Base-by-base conservation (phyloP, 306 rosid genomes). In the Echinosophora koreensis region DNA sequence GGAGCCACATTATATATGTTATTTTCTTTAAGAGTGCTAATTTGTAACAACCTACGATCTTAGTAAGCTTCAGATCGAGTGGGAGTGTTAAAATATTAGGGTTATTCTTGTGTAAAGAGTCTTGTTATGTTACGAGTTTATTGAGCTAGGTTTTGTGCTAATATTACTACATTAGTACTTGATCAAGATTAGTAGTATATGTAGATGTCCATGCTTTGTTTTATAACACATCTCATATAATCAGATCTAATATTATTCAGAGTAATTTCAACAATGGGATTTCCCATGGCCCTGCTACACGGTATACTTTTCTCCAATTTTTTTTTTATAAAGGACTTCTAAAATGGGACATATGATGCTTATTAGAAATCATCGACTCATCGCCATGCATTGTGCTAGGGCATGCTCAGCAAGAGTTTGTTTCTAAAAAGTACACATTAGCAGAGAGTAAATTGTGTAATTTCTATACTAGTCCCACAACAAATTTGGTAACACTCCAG, bases 341-440 rank as follows among this genome's bases (percentile, higher is more conserved):
- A 62, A 44, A 28, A 79, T 49, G 42, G 18, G 60, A 15, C 73
- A 79, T 49, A 49, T 55, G 38, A 46, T 13, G 18, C 4, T 0
- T 28, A 28, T 4, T 2, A 28, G 35, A 56, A 46, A 39, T 46
- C 44, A 15, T 58, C 44, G 17, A 46, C 51, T 46, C 44, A 15
- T 58, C 44, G 17, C 3, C 63, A 57, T 9, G 2, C 10, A 18
- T 22, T 44, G n/a, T 47, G 34, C 46, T 9, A 14, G 0, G 8
- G 17, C 52, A 42, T 1, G 5, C 18, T 59, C 14, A 60, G 12
- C 32, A 61, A 74, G 35, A 18, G 7, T 75, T 74, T 51, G 57
- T 61, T 74, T 66, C 69, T 49, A 32, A 56, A 61, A 73, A 51
- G 37, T 12, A 30, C 10, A 77, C 14, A 42, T 13, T 59, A 30